These are phyloP conservation scores for Aspergillus haitiensis DNA, from an alignment of 495 filamentous ascomycete species.

Conservation along the genomic window DNA sequence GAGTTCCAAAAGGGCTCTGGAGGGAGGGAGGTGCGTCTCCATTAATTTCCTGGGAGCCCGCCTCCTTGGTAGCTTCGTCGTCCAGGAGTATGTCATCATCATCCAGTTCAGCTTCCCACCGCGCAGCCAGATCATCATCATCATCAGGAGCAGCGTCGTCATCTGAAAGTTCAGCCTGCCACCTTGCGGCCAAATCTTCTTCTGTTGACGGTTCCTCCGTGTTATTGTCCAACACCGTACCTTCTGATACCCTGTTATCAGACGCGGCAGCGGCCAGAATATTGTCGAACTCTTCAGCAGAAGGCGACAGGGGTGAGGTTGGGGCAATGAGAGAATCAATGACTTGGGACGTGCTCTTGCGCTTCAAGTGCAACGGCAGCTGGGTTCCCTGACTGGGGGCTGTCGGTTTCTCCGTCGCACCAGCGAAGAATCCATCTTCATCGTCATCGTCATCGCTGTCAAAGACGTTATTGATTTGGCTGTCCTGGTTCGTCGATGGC, in stretches of 20 bases:
- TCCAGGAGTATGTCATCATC: slow-evolving; percentile 76
- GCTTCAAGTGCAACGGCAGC: slow-evolving; percentile 31
- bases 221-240: slow-evolving; percentile 17
- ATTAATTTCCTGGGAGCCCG: slow-evolving; percentile 21
- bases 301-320: slow-evolving; percentile 35
- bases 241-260: too few relatives aligned
- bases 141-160: slow-evolving; percentile 21
- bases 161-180: slow-evolving; percentile 30
- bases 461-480: slow-evolving; percentile 34
- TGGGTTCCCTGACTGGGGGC: slow-evolving; percentile 12
- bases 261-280: slow-evolving; percentile 33
- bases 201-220: slow-evolving; percentile 18
- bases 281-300: slow-evolving; percentile 34
- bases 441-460: slow-evolving; percentile 39
- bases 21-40: slow-evolving; percentile 19
- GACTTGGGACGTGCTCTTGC: slow-evolving; percentile 48
- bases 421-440: slow-evolving; percentile 42
- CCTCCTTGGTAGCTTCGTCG: slow-evolving; percentile 44
- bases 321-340: slow-evolving; percentile 37
- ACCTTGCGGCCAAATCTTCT: slow-evolving; percentile 28
- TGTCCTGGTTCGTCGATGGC: slow-evolving; percentile 17
- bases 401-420: slow-evolving; percentile 18
- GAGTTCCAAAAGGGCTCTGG: slow-evolving; percentile 38
- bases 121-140: slow-evolving; percentile 63
- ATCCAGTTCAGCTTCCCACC: slow-evolving; percentile 80